phyloP scores from a whole-genome alignment of 2,329 filamentous ascomycete species.

The Aureobasidium melanogenum region DNA sequence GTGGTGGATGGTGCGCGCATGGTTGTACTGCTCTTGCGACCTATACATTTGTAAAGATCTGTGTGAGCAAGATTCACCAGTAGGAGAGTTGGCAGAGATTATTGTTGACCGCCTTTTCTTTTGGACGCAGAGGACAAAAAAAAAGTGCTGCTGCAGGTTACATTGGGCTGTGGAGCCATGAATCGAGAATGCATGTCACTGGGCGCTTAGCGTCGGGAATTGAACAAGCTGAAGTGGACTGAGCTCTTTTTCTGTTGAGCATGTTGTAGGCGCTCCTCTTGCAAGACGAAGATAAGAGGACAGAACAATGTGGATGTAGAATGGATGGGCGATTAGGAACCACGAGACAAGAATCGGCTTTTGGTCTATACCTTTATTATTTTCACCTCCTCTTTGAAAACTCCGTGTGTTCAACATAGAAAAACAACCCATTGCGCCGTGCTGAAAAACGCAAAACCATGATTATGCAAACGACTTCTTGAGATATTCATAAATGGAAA shows the following conservation, averaged over 20 bases:
- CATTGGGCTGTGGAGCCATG: neutral
- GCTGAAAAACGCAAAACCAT: neutral
- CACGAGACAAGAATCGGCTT: neutral
- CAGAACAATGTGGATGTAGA: neutral
- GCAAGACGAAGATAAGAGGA: neutral
- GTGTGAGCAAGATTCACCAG: too few species aligned
- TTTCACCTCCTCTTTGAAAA: neutral
- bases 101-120: neutral
- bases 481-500: slow-evolving; percentile 85
- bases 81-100: neutral
- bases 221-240: neutral
- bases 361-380: neutral
- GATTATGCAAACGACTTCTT: slow-evolving; percentile 52
- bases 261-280: neutral
- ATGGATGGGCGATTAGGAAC: neutral
- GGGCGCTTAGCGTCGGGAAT: neutral
- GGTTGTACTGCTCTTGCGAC: neutral
- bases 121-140: neutral
- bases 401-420: neutral
- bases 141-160: neutral
- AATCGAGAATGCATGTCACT: neutral
- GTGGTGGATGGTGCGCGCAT: neutral
- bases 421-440: neutral
- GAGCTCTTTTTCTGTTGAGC: neutral
- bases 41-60: neutral